Conservation (phyloP, 345 rosid genomes). For the Nasturtium officinale region DNA sequence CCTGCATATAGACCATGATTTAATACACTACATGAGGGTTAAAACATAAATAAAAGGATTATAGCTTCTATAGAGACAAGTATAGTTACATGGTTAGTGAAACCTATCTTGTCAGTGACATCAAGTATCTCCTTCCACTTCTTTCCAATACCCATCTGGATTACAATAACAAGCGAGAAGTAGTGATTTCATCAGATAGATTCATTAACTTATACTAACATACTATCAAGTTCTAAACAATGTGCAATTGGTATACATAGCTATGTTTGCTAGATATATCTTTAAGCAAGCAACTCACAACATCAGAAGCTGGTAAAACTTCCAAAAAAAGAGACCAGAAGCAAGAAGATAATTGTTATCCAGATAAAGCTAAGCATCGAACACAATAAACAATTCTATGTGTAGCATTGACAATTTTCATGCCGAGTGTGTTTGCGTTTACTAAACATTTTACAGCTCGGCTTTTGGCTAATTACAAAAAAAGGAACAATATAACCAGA, state of each 20-base stretch:
- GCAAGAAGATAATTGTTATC: background rate
- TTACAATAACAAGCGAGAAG: slow-evolving; percentile 21
- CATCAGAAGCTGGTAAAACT: slow-evolving; percentile 4
- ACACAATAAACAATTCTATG: background rate
- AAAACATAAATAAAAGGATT: background rate
- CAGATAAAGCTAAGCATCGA: background rate
- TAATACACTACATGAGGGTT: background rate
- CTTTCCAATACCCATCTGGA: slow-evolving; percentile 83
- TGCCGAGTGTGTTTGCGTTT: background rate
- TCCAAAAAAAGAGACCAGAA: background rate
- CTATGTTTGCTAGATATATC: background rate
- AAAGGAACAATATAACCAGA: background rate
- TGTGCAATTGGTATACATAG: background rate
- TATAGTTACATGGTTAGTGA: slow-evolving; percentile 77
- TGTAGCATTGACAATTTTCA: background rate
- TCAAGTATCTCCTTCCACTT: slow-evolving; percentile 95
- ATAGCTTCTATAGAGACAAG: background rate
- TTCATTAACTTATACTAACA: background rate
- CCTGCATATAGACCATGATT: slow-evolving; percentile 57
- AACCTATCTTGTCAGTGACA: slow-evolving; percentile 67
- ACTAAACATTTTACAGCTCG: background rate
- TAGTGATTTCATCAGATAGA: background rate
- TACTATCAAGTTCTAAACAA: background rate
- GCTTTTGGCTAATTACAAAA: background rate
- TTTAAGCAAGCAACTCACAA: background rate